Evolutionary conservation across 2,329 filamentous ascomycete species (phyloP).

Genomic region (Aspergillus clavatus): DNA sequence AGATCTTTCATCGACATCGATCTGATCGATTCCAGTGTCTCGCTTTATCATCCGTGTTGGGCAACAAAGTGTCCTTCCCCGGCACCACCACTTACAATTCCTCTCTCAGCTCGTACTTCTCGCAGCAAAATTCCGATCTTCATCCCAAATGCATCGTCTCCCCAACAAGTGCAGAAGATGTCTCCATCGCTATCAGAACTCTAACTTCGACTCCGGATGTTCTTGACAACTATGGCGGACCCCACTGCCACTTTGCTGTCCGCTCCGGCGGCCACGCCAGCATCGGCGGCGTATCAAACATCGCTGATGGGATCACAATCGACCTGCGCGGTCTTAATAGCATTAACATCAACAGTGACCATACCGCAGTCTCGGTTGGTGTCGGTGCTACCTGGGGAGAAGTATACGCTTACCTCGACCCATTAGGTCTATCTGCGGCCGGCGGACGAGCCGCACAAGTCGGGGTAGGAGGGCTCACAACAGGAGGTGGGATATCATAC

Average conservation of each 20-base stretch:
- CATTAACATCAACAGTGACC: not conserved
- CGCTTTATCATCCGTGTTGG: not conserved
- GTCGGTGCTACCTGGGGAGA: constrained; percentile 3
- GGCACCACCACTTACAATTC: constrained; percentile 2
- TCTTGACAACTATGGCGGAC: no score
- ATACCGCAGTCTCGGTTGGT: not conserved
- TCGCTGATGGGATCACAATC: constrained; percentile 12
- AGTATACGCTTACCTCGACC: constrained; percentile 9
- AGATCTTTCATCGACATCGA: not conserved
- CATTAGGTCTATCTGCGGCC: constrained; percentile 12
- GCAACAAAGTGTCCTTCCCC: constrained; percentile 5
- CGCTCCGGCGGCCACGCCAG: constrained; percentile 12
- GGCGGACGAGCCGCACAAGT: constrained; percentile 18
- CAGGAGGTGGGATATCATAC: constrained; percentile 6
- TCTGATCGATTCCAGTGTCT: not conserved
- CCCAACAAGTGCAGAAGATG: constrained; percentile 15
- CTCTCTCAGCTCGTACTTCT: constrained; percentile 11
- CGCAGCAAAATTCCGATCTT: constrained; percentile 9
- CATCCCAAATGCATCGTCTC: constrained; percentile 19
- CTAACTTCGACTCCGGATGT: constrained; percentile 11
- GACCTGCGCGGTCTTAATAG: constrained; percentile 9
- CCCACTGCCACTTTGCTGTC: constrained; percentile 13
- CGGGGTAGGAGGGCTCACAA: constrained; percentile 19
- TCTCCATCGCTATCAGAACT: constrained; percentile 13
- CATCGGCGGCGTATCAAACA: constrained; percentile 11